A percentile compares a stretch with the other conserved stretches of the same genome.
phyloP scores from a whole-genome alignment of 1,284 basidiomycete genomes.

The Puccinia sorghi region DNA sequence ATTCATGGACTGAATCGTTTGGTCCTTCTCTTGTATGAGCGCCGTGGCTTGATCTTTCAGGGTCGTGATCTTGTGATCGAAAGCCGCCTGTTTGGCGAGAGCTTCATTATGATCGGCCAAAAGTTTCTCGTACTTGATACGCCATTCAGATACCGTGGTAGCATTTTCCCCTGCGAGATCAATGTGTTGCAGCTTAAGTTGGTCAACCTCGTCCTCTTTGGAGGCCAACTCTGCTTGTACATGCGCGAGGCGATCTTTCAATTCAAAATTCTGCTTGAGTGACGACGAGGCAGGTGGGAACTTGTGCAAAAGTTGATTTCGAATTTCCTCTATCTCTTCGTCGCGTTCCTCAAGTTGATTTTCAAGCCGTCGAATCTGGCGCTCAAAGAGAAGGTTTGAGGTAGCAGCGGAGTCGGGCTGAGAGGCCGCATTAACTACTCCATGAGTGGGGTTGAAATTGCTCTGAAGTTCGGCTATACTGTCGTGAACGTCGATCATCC shows the following conservation, averaged over 20 bases:
- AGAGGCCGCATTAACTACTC: background rate
- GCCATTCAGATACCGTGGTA: conserved; percentile 51
- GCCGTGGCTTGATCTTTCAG: conserved; percentile 16
- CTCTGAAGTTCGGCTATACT: conserved; percentile 21
- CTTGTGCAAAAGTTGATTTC: conserved; percentile 58
- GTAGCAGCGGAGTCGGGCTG: background rate
- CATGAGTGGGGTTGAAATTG: background rate
- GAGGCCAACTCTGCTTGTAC: conserved; percentile 61
- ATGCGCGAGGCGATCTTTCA: conserved; percentile 60
- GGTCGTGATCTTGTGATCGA: conserved; percentile 1
- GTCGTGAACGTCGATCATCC: conserved; percentile 22
- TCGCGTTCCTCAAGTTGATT: conserved; percentile 38
- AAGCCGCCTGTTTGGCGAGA: conserved; percentile 52
- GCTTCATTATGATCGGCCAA: conserved; percentile 56
- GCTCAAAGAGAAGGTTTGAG: conserved; percentile 22
- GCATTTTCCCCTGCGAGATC: conserved; percentile 22
- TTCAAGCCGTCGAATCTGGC: conserved; percentile 29
- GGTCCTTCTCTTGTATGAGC: conserved; percentile 28
- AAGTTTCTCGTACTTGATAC: conserved; percentile 57
- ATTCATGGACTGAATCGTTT: background rate
- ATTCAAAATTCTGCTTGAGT: conserved; percentile 59
- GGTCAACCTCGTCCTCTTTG: conserved; percentile 56
- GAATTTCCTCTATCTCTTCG: conserved; percentile 41
- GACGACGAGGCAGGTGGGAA: conserved; percentile 61
- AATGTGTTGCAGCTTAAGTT: conserved; percentile 14